Percentiles rank a stretch among this genome's conserved stretches.
phyloP scores from a whole-genome alignment of 2,329 filamentous ascomycete species.

The Akanthomyces lecanii region DNA sequence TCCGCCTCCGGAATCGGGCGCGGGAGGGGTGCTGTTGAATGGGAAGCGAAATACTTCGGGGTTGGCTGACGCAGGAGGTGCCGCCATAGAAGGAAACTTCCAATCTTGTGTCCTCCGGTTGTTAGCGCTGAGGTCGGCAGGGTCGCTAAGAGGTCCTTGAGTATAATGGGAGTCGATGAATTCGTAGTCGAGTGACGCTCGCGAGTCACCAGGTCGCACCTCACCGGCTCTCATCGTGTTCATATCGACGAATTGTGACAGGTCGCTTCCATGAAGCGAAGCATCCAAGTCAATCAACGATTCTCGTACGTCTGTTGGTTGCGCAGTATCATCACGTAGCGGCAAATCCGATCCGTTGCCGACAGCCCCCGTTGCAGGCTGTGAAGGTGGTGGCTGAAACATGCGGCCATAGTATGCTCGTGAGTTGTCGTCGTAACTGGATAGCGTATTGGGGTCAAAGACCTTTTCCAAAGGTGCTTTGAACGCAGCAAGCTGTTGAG shows the following conservation, averaged over 20 bases:
- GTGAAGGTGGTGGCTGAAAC: slow-evolving; percentile 34
- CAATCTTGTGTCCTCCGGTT: slow-evolving; percentile 52
- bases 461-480: slow-evolving; percentile 60
- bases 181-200: slow-evolving; percentile 46
- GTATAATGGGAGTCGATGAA: slow-evolving; percentile 41
- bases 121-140: slow-evolving; percentile 46
- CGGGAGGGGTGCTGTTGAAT: slow-evolving; percentile 31
- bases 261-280: slow-evolving; percentile 51
- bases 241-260: slow-evolving; percentile 58
- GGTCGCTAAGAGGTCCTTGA: slow-evolving; percentile 54
- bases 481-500: slow-evolving; percentile 53
- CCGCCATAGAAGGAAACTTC: slow-evolving; percentile 53
- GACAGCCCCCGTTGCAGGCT: neutral
- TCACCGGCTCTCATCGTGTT: slow-evolving; percentile 52
- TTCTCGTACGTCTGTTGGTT: slow-evolving; percentile 50
- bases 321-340: slow-evolving; percentile 50
- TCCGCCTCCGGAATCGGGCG: slow-evolving; percentile 18
- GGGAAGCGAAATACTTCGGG: slow-evolving; percentile 51
- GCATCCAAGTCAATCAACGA: slow-evolving; percentile 63
- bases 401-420: slow-evolving; percentile 53
- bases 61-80: slow-evolving; percentile 48
- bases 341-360: slow-evolving; percentile 51
- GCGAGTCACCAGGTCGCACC: slow-evolving; percentile 39
- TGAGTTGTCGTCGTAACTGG: slow-evolving; percentile 61
- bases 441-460: slow-evolving; percentile 62